Evolutionary conservation across 441 rosid species (phyloP), one percentile per base, ranked within the genome.

Genomic region (Pelargonium fulgidum): DNA sequence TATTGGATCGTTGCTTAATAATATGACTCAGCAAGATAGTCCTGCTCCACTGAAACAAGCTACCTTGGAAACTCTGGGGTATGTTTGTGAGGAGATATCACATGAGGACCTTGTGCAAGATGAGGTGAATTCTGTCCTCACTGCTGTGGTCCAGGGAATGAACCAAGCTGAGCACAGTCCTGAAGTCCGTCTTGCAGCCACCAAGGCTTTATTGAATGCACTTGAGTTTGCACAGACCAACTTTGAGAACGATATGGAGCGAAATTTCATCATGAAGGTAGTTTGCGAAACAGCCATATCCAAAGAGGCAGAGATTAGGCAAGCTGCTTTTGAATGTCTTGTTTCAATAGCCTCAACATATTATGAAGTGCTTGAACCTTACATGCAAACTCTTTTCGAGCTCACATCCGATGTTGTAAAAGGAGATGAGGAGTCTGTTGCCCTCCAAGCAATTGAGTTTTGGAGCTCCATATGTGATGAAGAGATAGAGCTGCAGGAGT

Each of bases 81-180:
- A 77, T 70, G 65, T 85, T 26, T 85, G 89, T 22, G 89, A 85
- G 78, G 89, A 85, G 74, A 80, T 85, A 13, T 85, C 87, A n/a
- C 82, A 84, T 42, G 82, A 85, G 72, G 86, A 64, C 59, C 79
- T 85, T 0, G 88, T 81, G 11, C 85, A 81, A 50, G 88, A 85
- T 64, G 82, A 82, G 13, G 85, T 85, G 24, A 85, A 85, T 71
- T 80, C 78, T 54, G 81, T 85, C 44, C 84, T 85, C 61, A 85
- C 89, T 1, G 89, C 85, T 4, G 86, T 83, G 22, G 87, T 85
- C 66, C 86, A 85, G 67, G 85, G 89, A 14, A 81, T 85, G 87
- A 85, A 76, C 69, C 74, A 79, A 58, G 72, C 86, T 26, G 87
- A 85, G 70, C 79, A 44, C 26, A 77, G 74, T 73, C 74, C 64